These are phyloP conservation scores for Paramecium sexaurelia DNA, from an alignment of 73 alveolate genomes.

Conservation along the genomic window DNA sequence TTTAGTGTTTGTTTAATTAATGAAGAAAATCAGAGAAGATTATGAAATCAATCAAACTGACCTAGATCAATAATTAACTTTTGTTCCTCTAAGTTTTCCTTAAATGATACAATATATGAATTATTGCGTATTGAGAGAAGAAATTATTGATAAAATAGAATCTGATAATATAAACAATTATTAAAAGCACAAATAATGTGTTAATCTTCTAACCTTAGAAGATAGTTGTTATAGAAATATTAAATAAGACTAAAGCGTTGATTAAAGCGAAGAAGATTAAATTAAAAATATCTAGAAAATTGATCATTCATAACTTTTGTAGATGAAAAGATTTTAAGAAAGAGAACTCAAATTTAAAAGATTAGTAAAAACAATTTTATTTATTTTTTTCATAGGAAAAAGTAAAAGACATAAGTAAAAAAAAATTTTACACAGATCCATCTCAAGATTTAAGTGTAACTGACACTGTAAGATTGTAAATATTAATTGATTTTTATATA, in stretches of 20 bases:
- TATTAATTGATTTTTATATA: background rate
- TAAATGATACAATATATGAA: conserved; percentile 42
- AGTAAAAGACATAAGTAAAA: background rate
- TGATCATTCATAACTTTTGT: background rate
- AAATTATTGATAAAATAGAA: conserved; percentile 13
- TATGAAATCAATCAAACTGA: background rate
- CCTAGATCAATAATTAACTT: background rate
- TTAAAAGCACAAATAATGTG: conserved; percentile 22
- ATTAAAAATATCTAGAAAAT: background rate
- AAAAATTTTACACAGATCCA: background rate
- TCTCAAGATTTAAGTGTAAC: background rate
- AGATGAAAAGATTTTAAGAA: conserved; percentile 6
- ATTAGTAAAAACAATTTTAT: background rate
- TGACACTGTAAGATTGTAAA: conserved; percentile 6
- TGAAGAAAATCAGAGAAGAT: conserved; percentile 17
- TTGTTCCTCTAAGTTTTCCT: conserved; percentile 30
- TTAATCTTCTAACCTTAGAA: conserved; percentile 14
- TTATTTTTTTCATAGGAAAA: background rate
- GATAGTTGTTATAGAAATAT: conserved; percentile 31
- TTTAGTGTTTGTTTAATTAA: conserved; percentile 38
- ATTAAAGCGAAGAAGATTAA: background rate
- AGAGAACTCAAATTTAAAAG: conserved; percentile 7
- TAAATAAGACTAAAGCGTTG: background rate
- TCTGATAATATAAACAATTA: background rate
- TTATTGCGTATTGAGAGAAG: conserved; percentile 53